Conservation (phyloP, 2,329 filamentous ascomycete species). For the Colletotrichum sp. region DNA sequence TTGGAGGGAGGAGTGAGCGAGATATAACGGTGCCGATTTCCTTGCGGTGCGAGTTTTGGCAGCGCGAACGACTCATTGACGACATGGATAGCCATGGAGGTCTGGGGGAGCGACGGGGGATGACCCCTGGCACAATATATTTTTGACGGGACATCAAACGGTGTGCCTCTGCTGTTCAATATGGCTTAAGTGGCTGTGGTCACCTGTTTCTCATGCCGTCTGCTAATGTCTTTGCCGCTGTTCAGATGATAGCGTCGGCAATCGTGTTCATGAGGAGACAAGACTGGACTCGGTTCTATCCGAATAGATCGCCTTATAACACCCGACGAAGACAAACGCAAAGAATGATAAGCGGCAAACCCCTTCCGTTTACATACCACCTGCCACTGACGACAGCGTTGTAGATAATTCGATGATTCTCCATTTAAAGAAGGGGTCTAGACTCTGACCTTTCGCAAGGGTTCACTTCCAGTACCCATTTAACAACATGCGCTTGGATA, state of each 20-base stretch:
- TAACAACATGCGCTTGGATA: not conserved
- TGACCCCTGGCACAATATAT: not conserved
- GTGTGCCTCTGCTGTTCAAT: not conserved
- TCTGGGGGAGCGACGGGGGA: not conserved
- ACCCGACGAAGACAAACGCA: not conserved
- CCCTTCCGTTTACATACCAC: not conserved
- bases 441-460: not conserved
- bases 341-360: fast-evolving
- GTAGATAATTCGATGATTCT: not conserved
- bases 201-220: not conserved
- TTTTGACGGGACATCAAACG: not conserved
- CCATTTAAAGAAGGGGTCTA: not conserved
- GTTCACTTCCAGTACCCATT: not conserved
- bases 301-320: not conserved
- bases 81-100: not conserved
- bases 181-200: not conserved
- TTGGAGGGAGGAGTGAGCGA: not conserved
- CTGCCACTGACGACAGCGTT: fast-evolving
- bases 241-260: not conserved
- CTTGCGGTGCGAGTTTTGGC: not conserved
- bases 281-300: not conserved
- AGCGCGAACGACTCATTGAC: not conserved
- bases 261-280: not conserved
- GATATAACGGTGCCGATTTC: not conserved
- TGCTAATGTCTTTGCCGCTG: not conserved